These are phyloP conservation scores for Rubia peregrina DNA, from an alignment of 305 asterid species.

Conservation along the genomic window DNA sequence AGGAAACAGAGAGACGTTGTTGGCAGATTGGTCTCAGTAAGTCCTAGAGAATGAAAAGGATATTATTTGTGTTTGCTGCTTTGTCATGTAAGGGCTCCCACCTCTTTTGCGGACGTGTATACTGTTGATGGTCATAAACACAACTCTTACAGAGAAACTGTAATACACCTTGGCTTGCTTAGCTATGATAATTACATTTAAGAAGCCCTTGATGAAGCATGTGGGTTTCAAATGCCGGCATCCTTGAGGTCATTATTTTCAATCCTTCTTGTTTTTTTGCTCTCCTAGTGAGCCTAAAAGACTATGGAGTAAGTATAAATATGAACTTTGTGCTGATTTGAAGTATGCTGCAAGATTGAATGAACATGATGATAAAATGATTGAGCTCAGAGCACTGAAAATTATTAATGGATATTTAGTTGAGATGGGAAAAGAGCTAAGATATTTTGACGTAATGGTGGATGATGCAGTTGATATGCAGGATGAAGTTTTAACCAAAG, in stretches of 20 bases:
- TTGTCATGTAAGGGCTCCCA: not conserved
- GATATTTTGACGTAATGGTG: not conserved
- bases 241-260: not conserved
- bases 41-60: not conserved
- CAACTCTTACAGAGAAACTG: not conserved
- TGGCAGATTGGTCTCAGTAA: not conserved
- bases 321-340: too few species aligned
- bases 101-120: not conserved
- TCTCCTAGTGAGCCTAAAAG: not conserved
- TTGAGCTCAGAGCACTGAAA: too few species aligned
- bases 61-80: not conserved
- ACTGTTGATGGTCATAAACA: not conserved
- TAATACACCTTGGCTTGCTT: not conserved
- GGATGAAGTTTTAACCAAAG: not conserved
- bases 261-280: not conserved
- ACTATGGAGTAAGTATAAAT: not conserved
- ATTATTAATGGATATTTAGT: too few species aligned
- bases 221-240: not conserved
- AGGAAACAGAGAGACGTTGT: not conserved
- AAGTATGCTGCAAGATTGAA: not conserved
- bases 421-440: too few species aligned
- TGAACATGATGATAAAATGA: too few species aligned
- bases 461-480: not conserved
- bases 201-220: too few species aligned
- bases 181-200: not conserved